phyloP scores from a whole-genome alignment of 208 protist genomes.

The Novymonas esmeraldas region DNA sequence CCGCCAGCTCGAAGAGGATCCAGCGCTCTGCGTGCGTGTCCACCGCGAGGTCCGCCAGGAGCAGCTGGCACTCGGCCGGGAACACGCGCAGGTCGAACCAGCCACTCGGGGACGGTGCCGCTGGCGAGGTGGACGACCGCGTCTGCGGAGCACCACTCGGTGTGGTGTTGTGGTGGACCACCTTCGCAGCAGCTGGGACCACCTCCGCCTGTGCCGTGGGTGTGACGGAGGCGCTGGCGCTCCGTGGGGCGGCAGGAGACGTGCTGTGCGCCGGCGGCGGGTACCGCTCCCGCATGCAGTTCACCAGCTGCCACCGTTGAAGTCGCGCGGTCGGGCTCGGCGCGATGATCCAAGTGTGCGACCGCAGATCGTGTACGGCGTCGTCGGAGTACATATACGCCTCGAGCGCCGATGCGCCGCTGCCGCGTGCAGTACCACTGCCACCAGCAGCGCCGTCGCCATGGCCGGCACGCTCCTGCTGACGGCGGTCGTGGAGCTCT shows the following conservation, averaged over 20 bases:
- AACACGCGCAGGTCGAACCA: neutral
- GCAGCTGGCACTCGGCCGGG: constrained; percentile 2
- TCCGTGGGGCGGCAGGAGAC: neutral
- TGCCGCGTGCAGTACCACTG: no score
- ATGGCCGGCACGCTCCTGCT: neutral
- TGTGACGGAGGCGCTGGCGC: neutral
- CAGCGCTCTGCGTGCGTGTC: neutral
- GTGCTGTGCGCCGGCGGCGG: neutral
- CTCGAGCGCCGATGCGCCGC: constrained; percentile 1
- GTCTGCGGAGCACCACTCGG: no score
- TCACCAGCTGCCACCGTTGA: neutral
- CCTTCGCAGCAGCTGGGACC: no score
- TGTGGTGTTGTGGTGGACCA: no score
- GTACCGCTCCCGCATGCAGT: constrained; percentile 7
- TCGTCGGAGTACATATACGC: constrained; percentile 15
- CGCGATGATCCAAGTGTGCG: neutral
- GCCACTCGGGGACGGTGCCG: neutral
- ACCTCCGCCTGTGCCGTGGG: no score
- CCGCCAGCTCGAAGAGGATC: constrained; percentile 6
- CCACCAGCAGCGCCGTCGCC: neutral
- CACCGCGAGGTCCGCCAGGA: neutral
- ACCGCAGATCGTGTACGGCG: neutral
- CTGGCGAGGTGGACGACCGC: neutral
- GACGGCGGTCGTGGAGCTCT: no score
- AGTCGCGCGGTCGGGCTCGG: constrained; percentile 2